Evolutionary conservation across 306 rosid genomes (phyloP).

Genomic region (Cyamopsis tetragonoloba): DNA sequence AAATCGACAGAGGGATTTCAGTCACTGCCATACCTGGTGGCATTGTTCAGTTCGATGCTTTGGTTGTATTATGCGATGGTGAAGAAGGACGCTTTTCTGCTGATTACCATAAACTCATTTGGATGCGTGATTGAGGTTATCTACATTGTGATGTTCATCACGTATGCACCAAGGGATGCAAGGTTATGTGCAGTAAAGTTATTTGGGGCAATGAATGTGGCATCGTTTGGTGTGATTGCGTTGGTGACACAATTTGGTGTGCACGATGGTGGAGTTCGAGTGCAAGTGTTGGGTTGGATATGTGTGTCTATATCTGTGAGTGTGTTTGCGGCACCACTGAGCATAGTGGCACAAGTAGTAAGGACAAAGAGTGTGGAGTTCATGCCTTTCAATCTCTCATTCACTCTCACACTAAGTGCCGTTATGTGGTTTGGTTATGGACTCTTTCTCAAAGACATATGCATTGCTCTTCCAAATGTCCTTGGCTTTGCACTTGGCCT

Average conservation of each 20-base stretch:
- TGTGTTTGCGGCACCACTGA: constrained; percentile 84
- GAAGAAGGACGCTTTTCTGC: constrained; percentile 55
- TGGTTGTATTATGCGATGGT: constrained; percentile 73
- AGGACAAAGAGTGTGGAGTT: constrained; percentile 74
- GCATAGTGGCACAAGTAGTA: constrained; percentile 78
- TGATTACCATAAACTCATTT: constrained; percentile 79
- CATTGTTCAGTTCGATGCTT: constrained; percentile 73
- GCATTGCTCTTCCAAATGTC: constrained; percentile 75
- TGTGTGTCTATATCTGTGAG: constrained; percentile 56
- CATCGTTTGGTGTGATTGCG: constrained; percentile 46
- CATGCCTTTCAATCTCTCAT: constrained; percentile 73
- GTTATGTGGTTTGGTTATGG: constrained; percentile 83
- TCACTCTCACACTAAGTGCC: constrained; percentile 82
- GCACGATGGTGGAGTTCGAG: constrained; percentile 33
- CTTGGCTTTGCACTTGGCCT: constrained; percentile 68
- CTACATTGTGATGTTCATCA: constrained; percentile 55
- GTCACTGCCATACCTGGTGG: constrained; percentile 75
- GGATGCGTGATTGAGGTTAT: constrained; percentile 58
- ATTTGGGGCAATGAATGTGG: constrained; percentile 55
- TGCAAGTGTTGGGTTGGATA: constrained; percentile 71
- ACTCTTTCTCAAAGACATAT: constrained; percentile 60
- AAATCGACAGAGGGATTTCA: constrained; percentile 83
- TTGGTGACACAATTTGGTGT: constrained; percentile 38
- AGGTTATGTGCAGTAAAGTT: constrained; percentile 62
- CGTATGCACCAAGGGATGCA: constrained; percentile 48